Base-by-base conservation (phyloP, 352 stramenopile species). In the Phytophthora megakarya region DNA sequence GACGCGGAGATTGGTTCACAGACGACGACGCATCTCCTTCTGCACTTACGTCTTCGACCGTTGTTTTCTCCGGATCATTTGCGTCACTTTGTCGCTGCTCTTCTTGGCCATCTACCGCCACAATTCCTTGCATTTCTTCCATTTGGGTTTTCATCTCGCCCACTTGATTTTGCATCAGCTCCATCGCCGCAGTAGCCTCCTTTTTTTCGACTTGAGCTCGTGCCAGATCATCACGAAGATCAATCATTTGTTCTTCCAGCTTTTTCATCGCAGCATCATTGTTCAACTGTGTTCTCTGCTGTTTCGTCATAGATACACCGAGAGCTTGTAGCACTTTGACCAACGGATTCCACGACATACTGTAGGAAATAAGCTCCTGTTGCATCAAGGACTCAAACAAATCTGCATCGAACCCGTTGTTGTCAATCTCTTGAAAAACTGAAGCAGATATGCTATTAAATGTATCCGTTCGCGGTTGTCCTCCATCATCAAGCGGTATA, bases 351-450 rank as follows among this genome's bases (percentile, higher is more conserved):
- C 85, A 90, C 46, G 86, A 87, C 22, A 90, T 61, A 21, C 62
- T 89, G 67, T 90, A 92, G 48, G 81, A 65, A 28, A 93, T 86
- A 8, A 95, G 53, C 19, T 90, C 78, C 21, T 81, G 76, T 50
- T 89, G 68, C 50, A 95, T 74, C 48, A 93, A 39, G 9, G 70
- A 75, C 10, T 75, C 76, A 42, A 93, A 93, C 12, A 65, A 18
- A n/a, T 81, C 68, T 33, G 72, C 47, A 43, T 85, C 71, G 21
- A 85, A 82, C 11, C 55, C 59, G n/a, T 61, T 42, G 32, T 65
- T 69, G 22, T 71, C 56, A 9, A 33, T 63, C 11, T 70, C 70
- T 0, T 12, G 16, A 28, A 23, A 48, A 40, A 18, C 18, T 13
- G 12, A 54, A 44, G 46, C 26, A 16, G 23, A 40, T 19, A 66